Evolutionary conservation across 495 filamentous ascomycete species (phyloP), one percentile per base, ranked within the genome.

Genomic region (Trichoderma virens): DNA sequence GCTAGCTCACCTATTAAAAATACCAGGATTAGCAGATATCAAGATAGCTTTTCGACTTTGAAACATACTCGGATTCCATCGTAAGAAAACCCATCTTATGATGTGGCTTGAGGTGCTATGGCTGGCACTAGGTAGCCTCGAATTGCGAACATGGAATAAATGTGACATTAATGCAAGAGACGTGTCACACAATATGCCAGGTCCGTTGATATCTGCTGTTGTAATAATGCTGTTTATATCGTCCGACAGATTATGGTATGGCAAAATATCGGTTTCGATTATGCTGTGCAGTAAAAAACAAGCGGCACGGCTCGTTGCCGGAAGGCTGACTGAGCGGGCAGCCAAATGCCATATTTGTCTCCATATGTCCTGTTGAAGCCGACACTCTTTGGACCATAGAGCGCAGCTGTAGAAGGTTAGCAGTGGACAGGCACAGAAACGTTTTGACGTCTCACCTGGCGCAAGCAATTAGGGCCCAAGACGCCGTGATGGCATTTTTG

Each of bases 171-270:
- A 71, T 3, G 79, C 80, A n/a, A 93, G 74, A 31, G 89, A 86
- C 32, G 90, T 84, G 70, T 97, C 94, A 6, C 87, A 85, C n/a
- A 96, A 78, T 25, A 86, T 70, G 25, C 87, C 87, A 3, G 93
- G 95, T 0, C 92, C 92, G 71, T 87, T 92, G 54, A 94, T 78
- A 65, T 92, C 91, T 61, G 88, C 84, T 18, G 88, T 87, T 8
- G 83, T 80, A 39, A 94, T 78, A 69, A 94, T 89, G 39, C 83
- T 82, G 64, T 86, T 86, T 51, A 88, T 79, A 41, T 85, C 80
- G 60, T 89, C 82, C 18, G 83, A 79, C 32, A 90, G 74, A 47
- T 83, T 75, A 34, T 86, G 79, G 65, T 89, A 86, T 9, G 85
- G 75, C 39, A 95, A 72, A 16, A 92, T 74, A 5, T 85, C 78